Evolutionary conservation across 192 early-diverging fungal species (phyloP).

Genomic region (Entomortierella lignicola): DNA sequence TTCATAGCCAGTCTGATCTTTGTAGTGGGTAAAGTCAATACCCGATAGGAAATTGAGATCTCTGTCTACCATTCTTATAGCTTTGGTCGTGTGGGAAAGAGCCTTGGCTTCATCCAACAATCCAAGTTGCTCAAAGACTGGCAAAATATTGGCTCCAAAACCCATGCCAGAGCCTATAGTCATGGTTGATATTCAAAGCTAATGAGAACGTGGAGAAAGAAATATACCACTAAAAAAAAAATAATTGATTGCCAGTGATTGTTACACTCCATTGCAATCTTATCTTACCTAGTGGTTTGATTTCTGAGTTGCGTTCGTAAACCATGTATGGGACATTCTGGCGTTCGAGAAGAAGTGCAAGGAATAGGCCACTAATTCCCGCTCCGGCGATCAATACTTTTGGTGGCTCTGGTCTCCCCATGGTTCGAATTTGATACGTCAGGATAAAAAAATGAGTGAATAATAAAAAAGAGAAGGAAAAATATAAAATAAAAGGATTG

Average conservation of each 20-base stretch:
- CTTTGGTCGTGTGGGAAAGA: background rate
- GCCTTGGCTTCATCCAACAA: conserved; percentile 1
- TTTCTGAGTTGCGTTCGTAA: conserved; percentile 15
- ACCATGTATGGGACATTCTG: conserved; percentile 13
- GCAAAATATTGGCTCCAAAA: conserved; percentile 15
- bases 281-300: conserved; percentile 15
- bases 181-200: background rate
- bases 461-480: too few species aligned
- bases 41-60: background rate
- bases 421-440: too few species aligned
- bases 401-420: background rate
- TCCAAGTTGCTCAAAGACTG: conserved; percentile 20
- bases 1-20: conserved; percentile 8
- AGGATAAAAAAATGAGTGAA: too few species aligned
- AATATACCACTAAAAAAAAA: background rate
- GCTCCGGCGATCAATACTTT: conserved; percentile 16
- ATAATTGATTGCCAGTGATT: background rate
- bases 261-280: background rate
- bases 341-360: conserved; percentile 2
- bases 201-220: background rate
- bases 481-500: too few species aligned
- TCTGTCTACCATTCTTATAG: background rate
- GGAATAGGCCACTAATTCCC: conserved; percentile 9
- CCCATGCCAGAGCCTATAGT: conserved; percentile 5
- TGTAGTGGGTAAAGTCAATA: conserved; percentile 5